Evolutionary conservation across 1,284 basidiomycete genomes (phyloP).

Genomic region (Rhodotorula sp.): DNA sequence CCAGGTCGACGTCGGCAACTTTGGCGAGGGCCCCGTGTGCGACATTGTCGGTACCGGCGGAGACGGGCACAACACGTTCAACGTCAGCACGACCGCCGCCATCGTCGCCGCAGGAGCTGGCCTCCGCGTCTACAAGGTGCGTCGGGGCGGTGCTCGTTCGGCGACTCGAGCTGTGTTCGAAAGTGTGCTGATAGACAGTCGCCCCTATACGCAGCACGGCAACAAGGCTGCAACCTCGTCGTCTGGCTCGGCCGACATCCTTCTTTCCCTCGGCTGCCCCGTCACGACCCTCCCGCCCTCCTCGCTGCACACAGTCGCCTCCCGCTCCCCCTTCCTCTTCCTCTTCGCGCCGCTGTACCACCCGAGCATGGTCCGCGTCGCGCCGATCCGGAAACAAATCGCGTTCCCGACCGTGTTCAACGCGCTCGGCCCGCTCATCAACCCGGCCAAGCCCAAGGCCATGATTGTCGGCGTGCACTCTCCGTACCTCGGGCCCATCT

Average conservation of each 20-base stretch:
- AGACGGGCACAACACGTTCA: conserved; percentile 95
- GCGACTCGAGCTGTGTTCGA: too few relatives aligned
- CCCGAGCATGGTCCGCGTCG: conserved; percentile 78
- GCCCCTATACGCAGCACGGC: conserved; percentile 67
- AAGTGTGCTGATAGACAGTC: too few relatives aligned
- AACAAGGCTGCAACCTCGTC: conserved; percentile 90
- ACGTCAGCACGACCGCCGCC: conserved; percentile 92
- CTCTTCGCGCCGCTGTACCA: conserved; percentile 93
- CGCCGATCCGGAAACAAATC: conserved; percentile 79
- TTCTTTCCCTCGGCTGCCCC: conserved; percentile 81
- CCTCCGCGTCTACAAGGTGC: conserved; percentile 86
- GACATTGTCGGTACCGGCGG: conserved; percentile 82
- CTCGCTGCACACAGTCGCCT: conserved; percentile 58
- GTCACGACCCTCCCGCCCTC: conserved; percentile 67
- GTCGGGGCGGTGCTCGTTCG: not conserved
- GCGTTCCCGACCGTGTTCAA: conserved; percentile 99
- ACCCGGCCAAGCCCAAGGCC: conserved; percentile 79
- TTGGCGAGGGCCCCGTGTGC: conserved; percentile 38
- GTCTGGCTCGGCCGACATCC: conserved; percentile 90
- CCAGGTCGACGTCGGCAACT: conserved; percentile 56
- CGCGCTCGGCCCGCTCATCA: conserved; percentile 89
- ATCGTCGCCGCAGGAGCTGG: conserved; percentile 94
- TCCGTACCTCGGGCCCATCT: conserved; percentile 77
- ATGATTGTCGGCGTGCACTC: conserved; percentile 91
- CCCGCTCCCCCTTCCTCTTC: conserved; percentile 76